These are phyloP conservation scores for Fomitopsis betulina DNA, from an alignment of 1,284 basidiomycete species.

Conservation along the genomic window DNA sequence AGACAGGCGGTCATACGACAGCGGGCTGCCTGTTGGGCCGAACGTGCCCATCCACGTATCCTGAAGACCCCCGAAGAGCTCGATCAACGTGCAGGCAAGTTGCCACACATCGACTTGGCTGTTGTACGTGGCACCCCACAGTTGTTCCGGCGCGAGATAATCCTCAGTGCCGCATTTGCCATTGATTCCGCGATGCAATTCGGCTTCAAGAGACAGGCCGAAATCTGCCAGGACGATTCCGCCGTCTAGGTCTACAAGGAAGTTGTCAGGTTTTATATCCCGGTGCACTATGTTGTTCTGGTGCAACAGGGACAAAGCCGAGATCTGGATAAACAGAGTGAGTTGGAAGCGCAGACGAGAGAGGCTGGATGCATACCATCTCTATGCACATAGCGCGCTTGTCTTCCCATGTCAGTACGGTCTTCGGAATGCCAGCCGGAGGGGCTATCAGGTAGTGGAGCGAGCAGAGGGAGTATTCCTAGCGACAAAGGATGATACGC, in stretches of 20 bases:
- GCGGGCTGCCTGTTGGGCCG: no score
- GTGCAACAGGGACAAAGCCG: conserved; percentile 15
- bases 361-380: conserved; percentile 6
- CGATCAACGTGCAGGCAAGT: no score
- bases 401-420: neutral
- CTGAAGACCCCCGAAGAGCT: no score
- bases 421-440: no score
- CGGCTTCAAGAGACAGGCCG: conserved; percentile 27
- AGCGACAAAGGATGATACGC: neutral
- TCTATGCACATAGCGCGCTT: conserved; percentile 11
- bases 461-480: no score
- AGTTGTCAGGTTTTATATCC: conserved; percentile 24
- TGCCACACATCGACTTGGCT: no score
- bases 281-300: conserved; percentile 14
- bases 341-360: no score
- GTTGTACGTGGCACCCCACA: neutral
- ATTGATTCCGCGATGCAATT: conserved; percentile 27
- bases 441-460: no score
- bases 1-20: no score
- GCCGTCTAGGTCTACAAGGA: conserved; percentile 18
- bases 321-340: conserved; percentile 9
- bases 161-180: conserved; percentile 15
- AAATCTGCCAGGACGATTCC: conserved; percentile 20
- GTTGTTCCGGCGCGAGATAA: conserved; percentile 19
- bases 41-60: no score